Conservation (phyloP, 495 filamentous ascomycete species). For the Xylaria bambusicola region DNA sequence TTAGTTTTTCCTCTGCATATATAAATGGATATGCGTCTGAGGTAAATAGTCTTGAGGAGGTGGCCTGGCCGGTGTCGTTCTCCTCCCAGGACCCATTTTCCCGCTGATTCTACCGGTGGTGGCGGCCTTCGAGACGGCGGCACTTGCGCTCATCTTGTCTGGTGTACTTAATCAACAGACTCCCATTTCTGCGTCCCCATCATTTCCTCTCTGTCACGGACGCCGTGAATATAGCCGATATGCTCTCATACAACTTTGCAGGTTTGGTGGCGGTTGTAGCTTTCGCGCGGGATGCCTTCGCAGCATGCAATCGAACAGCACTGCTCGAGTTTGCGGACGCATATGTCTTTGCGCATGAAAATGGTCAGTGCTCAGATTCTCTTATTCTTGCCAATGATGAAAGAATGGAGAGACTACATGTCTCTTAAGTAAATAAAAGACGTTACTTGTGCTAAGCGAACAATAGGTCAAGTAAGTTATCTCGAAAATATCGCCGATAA, state of each 20-base stretch:
- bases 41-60: not conserved
- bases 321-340: conserved; percentile 25
- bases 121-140: conserved; percentile 23
- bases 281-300: conserved; percentile 17
- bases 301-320: conserved; percentile 26
- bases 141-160: conserved; percentile 19
- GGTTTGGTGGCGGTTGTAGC: conserved; percentile 19
- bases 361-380: not conserved
- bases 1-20: not conserved
- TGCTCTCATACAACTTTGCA: not conserved
- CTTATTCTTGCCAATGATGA: not conserved
- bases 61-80: conserved; percentile 1
- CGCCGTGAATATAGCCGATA: not conserved
- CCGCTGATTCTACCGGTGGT: conserved; percentile 34
- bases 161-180: not conserved
- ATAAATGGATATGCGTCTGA: not conserved
- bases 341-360: conserved; percentile 29
- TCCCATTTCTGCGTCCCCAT: not conserved
- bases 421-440: not conserved
- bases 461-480: conserved; percentile 14
- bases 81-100: conserved; percentile 27
- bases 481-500: conserved; percentile 32
- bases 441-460: not conserved
- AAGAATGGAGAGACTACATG: not conserved
- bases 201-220: not conserved